A percentile compares a stretch with the other conserved stretches of the same genome.
Evolutionary conservation across 2,329 filamentous ascomycete genomes (phyloP).

Genomic region (Pleurostoma richardsiae): DNA sequence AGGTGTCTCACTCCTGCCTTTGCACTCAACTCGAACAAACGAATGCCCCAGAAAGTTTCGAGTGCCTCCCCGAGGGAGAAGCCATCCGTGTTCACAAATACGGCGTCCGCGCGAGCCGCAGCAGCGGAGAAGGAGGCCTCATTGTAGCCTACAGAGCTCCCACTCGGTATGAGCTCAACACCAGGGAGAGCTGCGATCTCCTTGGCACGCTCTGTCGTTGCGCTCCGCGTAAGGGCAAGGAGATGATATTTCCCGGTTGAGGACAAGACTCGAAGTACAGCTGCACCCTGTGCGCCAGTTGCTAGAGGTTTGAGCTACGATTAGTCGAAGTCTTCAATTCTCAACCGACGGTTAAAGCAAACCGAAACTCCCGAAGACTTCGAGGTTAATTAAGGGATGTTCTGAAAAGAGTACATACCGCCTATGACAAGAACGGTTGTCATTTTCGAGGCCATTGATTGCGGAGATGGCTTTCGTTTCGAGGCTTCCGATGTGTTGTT

Average conservation of each 20-base stretch:
- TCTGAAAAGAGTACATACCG: no score
- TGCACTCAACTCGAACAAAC: conserved; percentile 33
- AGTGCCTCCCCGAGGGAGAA: conserved; percentile 48
- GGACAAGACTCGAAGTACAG: not conserved
- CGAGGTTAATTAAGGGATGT: no score
- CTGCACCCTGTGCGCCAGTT: conserved; percentile 1
- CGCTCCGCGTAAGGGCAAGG: conserved; percentile 2
- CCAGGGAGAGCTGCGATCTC: not conserved
- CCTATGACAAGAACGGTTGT: no score
- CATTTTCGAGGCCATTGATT: no score
- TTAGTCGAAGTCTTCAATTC: no score
- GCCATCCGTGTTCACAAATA: conserved; percentile 49
- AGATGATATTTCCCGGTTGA: conserved; percentile 3
- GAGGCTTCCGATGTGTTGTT: no score
- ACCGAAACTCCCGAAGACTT: no score
- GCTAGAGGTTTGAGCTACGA: not conserved
- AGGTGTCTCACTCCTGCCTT: conserved; percentile 37
- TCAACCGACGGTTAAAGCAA: no score
- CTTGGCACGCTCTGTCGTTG: not conserved
- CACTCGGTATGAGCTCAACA: conserved; percentile 1
- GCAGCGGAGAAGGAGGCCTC: not conserved
- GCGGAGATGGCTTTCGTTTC: no score
- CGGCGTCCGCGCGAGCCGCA: conserved; percentile 11
- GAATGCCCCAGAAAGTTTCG: conserved; percentile 42
- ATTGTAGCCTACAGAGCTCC: conserved; percentile 1